A percentile compares a stretch with the other conserved stretches of the same genome.
Conservation (phyloP, 2,329 filamentous ascomycete species). For the Xenosphaeropsis pyriputrescens region DNA sequence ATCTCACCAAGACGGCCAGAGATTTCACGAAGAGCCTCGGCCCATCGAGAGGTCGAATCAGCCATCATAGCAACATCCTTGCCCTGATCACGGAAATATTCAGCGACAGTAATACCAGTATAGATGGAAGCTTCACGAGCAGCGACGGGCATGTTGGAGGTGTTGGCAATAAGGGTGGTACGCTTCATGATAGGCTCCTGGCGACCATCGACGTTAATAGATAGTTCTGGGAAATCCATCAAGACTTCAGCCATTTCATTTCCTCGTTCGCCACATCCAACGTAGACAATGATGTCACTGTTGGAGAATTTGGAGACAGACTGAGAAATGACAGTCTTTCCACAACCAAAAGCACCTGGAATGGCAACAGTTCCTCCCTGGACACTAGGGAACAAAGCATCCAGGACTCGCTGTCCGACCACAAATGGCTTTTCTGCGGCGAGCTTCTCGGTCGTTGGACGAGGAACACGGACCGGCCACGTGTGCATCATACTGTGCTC, state of each 20-base stretch:
- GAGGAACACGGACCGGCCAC: slow-evolving; percentile 93
- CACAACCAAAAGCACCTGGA: slow-evolving; percentile 94
- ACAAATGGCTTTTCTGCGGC: slow-evolving; percentile 83
- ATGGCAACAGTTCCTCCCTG: slow-evolving; percentile 97
- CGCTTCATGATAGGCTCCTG: slow-evolving; percentile 99
- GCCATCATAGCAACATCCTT: slow-evolving; percentile 99
- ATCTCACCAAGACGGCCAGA: slow-evolving; percentile 98
- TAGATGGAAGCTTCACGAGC: slow-evolving; percentile 98
- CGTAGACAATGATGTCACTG: slow-evolving; percentile 97
- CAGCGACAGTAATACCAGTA: slow-evolving; percentile 84
- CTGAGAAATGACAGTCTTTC: slow-evolving; percentile 98
- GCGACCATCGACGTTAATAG: slow-evolving; percentile 85
- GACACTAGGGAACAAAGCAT: slow-evolving; percentile 90
- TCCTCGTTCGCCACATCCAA: slow-evolving; percentile 80
- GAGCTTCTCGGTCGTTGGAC: slow-evolving; percentile 84
- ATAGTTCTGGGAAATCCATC: slow-evolving; percentile 98
- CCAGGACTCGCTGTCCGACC: slow-evolving; percentile 91
- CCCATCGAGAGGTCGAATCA: slow-evolving; percentile 95
- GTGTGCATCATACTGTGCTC: slow-evolving; percentile 97
- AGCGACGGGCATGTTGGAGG: slow-evolving; percentile 98
- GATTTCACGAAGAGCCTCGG: slow-evolving; percentile 94
- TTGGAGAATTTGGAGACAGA: slow-evolving; percentile 99
- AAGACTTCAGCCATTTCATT: slow-evolving; percentile 99
- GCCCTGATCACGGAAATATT: slow-evolving; percentile 95
- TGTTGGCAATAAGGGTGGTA: slow-evolving; percentile 95